These are phyloP conservation scores for Aspergillus udagawae DNA, from an alignment of 2,329 filamentous ascomycete genomes.

Conservation along the genomic window DNA sequence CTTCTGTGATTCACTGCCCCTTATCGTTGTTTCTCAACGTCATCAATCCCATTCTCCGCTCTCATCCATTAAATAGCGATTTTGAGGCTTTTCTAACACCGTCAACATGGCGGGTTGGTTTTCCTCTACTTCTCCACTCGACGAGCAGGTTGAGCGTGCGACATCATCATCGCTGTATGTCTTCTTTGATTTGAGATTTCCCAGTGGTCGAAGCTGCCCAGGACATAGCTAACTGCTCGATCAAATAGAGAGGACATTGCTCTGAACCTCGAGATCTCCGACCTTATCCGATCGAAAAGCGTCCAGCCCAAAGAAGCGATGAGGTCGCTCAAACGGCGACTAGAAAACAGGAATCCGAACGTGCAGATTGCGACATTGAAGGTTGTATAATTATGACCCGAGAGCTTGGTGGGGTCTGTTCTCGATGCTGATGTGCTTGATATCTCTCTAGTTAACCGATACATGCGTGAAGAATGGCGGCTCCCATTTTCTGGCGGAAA, in stretches of 20 bases:
- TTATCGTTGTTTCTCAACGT: slow-evolving; percentile 15
- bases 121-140: slow-evolving; percentile 83
- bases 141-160: slow-evolving; percentile 94
- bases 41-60: slow-evolving; percentile 11
- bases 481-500: slow-evolving; percentile 88
- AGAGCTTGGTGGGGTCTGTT: not conserved
- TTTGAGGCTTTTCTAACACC: slow-evolving; percentile 8
- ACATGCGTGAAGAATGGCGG: slow-evolving; percentile 99
- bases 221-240: slow-evolving; percentile 1
- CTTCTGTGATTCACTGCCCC: not conserved
- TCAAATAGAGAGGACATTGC: slow-evolving; percentile 81
- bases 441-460: slow-evolving; percentile 70
- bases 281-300: slow-evolving; percentile 94
- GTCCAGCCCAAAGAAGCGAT: slow-evolving; percentile 97
- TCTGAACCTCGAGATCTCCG: slow-evolving; percentile 95
- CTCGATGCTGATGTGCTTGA: slow-evolving; percentile 13
- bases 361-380: slow-evolving; percentile 92
- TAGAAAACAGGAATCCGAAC: slow-evolving; percentile 97
- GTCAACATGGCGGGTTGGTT: slow-evolving; percentile 95
- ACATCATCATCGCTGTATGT: slow-evolving; percentile 88
- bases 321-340: slow-evolving; percentile 88
- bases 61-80: slow-evolving; percentile 7
- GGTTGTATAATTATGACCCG: slow-evolving; percentile 46
- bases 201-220: not conserved
- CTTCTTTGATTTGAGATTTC: slow-evolving; percentile 8